Evolutionary conservation across 805 yeast species (phyloP).

Genomic region (Wickerhamomyces bisporus): DNA sequence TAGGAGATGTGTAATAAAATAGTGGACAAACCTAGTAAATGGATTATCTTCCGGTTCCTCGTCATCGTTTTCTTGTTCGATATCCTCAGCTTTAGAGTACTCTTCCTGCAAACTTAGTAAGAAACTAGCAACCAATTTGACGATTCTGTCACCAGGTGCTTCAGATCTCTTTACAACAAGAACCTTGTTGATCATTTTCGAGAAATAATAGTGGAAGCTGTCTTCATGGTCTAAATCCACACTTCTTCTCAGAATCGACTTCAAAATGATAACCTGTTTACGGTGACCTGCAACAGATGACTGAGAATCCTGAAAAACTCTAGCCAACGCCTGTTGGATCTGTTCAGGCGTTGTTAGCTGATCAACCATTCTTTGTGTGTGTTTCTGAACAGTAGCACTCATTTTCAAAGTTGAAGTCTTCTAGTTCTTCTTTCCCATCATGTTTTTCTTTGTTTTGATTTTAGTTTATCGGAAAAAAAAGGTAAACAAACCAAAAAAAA

Average conservation of each 20-base stretch:
- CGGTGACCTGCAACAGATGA: constrained; percentile 68
- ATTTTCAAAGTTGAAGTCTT: no score
- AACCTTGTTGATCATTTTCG: constrained; percentile 57
- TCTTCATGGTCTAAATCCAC: constrained; percentile 46
- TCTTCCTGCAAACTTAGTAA: constrained; percentile 40
- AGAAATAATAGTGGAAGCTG: constrained; percentile 55
- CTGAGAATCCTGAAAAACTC: constrained; percentile 79
- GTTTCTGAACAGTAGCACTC: constrained; percentile 12
- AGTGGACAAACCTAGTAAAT: constrained; percentile 51
- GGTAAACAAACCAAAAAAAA: neutral
- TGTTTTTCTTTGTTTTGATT: neutral
- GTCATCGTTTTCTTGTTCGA: constrained; percentile 21
- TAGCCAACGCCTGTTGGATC: constrained; percentile 47
- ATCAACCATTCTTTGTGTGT: constrained; percentile 11
- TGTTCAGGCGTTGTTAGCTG: constrained; percentile 28
- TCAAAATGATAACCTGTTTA: constrained; percentile 61
- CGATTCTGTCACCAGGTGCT: constrained; percentile 67
- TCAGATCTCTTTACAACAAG: constrained; percentile 67
- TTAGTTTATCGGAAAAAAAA: neutral
- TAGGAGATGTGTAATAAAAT: constrained; percentile 60
- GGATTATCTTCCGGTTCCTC: constrained; percentile 34
- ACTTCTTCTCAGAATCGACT: constrained; percentile 53
- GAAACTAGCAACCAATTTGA: constrained; percentile 59
- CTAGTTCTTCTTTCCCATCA: no score
- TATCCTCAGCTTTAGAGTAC: constrained; percentile 21